Evolutionary conservation across 1,139 yeast species (phyloP), one percentile per base, ranked within the genome.

Genomic region (Suhomyces wounanorum): DNA sequence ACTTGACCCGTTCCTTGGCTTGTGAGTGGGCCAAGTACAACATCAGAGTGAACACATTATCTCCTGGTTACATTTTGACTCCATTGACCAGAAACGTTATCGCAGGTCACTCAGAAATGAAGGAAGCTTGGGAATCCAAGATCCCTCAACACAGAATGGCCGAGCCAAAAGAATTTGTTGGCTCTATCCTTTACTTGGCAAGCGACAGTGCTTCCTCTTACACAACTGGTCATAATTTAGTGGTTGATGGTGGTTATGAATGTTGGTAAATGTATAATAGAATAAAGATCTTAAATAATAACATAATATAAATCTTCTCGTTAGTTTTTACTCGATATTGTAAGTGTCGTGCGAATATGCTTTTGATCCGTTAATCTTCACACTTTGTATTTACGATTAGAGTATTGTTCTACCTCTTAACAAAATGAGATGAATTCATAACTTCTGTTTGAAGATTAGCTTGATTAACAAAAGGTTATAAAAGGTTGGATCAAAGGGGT

Each of bases 1-100:
- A 76, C 64, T 72, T 77, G 66, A 77, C 67, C 17, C 67, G 78
- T 58, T 73, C 79, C 9, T 72, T 77, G 63, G 81, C 81, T 41
- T 75, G 79, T 61, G 81, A 77, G 65, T 77, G 81, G 81, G 81
- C 81, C 51, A 75, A 76, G 55, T 76, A 72, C 65, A 75, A 74
- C 63, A 77, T 77, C 56, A 69, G 80, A 58, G 81, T 77, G 52
- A 75, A 76, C 63, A 73, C 79, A 21, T 70, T 77, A 60, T 68
- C 75, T 47, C 81, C 81, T 28, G 81, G 81, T 28, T 76, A 77
- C 64, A 77, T 77, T 44, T 74, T 75, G 60, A 76, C 81, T 41
- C 81, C 80, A 43, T 74, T 77, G 65, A 76, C 81, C 47, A 72
- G 71, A 63, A 76, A 76, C 54, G 80, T 77, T 39, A 73, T 75